Evolutionary conservation across 1,284 basidiomycete genomes (phyloP).

Genomic region (Rhodotorula mucilaginosa): DNA sequence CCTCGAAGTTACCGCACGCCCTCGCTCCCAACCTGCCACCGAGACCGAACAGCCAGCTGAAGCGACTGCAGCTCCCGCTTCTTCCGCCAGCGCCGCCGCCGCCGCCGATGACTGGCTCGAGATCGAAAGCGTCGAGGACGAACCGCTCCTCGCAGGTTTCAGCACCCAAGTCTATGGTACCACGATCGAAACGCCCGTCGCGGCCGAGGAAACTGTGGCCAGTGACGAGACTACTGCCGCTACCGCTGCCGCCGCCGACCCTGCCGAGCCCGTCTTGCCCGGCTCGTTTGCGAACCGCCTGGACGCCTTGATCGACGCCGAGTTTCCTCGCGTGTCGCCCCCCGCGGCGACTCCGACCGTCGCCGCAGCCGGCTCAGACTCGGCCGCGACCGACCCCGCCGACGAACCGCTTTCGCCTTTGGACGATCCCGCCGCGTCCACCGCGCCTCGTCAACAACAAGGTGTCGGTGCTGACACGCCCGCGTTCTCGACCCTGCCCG

Average conservation of each 20-base stretch:
- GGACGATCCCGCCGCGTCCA: background rate
- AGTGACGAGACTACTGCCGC: background rate
- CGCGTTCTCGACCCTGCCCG: conserved; percentile 4
- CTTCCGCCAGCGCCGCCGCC: no score
- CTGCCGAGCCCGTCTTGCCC: background rate
- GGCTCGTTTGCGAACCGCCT: background rate
- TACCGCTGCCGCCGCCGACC: background rate
- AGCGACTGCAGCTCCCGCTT: no score
- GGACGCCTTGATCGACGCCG: background rate
- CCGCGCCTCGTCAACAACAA: background rate
- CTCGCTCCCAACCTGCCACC: background rate
- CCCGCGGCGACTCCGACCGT: background rate
- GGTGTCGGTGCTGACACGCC: background rate
- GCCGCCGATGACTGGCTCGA: background rate
- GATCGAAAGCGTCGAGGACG: conserved; percentile 2
- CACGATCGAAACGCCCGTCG: background rate
- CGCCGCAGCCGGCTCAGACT: background rate
- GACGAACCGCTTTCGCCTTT: background rate
- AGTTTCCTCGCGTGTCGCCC: background rate
- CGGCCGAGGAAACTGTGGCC: no score
- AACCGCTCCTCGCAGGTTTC: background rate
- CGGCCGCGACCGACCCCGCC: background rate
- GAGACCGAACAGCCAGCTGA: background rate
- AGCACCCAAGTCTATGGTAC: background rate
- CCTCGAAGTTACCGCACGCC: background rate